Base-by-base conservation (phyloP, 2,329 filamentous ascomycete genomes). In the Leptodontidium sp. region DNA sequence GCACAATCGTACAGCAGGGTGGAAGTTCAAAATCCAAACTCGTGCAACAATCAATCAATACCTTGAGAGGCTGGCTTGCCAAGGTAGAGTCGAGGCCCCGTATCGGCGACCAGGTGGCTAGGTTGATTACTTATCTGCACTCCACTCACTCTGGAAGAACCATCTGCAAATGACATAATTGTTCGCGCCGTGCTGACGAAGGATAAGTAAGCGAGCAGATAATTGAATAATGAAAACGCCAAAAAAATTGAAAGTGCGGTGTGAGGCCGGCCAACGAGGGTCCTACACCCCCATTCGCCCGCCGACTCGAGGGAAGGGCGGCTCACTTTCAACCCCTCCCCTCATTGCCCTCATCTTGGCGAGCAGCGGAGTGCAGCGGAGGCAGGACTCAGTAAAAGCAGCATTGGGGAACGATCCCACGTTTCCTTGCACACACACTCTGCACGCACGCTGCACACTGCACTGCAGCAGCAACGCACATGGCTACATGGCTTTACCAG, bases 341-440 rank as follows among this genome's bases (percentile, higher is more conserved):
- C 11, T 47, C 43, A 47, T 2, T 12, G 14, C 14, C 43, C 43
- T 47, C 43, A 47, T 6, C 43, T 17, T 47, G 5, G 17, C 43
- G 8, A 47, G 43, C 38, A 32, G 29, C 6, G 6, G 1, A 4
- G 29, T 32, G 6, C 38, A 40, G 7, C 21, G 21, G 21, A 21
- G 21, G 21, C 21, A 21, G 21, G 21, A 12, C 38, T 40, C 38
- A 17, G n/a, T 47, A n/a, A 58, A 58, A 58, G 55, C 55, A 58
- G 32, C 55, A 17, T 15, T 58, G 55, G 35, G n/a, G 55, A 58
- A 40, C 55, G 55, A 58, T 40, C 55, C 55, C 32, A 58, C 35
- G 29, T 24, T 14, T 32, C 12, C n/a, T 7, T 17, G 32, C 35
- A 32, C 29, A 32, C 6, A 6, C 29, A 32, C 29, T 32, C 29